Evolutionary conservation across 352 stramenopile species (phyloP).

Genomic region (Phytophthora pisi): DNA sequence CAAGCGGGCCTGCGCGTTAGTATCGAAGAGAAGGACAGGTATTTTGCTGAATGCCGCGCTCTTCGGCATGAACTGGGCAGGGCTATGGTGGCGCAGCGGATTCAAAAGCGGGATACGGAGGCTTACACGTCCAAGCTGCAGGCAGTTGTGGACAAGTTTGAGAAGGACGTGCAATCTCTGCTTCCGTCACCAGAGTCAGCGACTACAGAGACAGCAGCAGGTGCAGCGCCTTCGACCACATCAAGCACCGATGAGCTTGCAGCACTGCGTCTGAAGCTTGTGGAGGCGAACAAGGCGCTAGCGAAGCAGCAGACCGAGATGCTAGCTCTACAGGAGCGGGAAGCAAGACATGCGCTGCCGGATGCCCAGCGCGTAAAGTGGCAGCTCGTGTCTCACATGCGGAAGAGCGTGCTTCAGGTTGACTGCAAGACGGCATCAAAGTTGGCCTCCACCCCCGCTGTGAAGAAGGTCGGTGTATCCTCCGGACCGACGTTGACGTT

Average conservation of each 20-base stretch:
- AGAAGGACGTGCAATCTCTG: conserved; percentile 57
- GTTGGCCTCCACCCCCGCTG: conserved; percentile 4
- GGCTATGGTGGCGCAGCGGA: conserved; percentile 51
- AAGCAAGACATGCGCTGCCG: conserved; percentile 62
- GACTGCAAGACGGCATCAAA: conserved; percentile 52
- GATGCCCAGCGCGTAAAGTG: conserved; percentile 71
- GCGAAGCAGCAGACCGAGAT: conserved; percentile 70
- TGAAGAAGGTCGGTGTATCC: conserved; percentile 22
- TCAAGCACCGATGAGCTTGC: conserved; percentile 54
- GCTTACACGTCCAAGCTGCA: conserved; percentile 55
- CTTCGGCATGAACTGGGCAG: conserved; percentile 68
- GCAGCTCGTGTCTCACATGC: conserved; percentile 64
- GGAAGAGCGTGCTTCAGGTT: conserved; percentile 67
- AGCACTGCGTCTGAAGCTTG: conserved; percentile 61
- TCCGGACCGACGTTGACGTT: conserved; percentile 35
- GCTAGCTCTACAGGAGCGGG: conserved; percentile 65
- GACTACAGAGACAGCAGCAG: conserved; percentile 5
- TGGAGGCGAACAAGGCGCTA: conserved; percentile 70
- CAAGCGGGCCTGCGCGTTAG: conserved; percentile 48
- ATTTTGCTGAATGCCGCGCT: conserved; percentile 68
- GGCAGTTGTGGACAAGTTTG: conserved; percentile 60
- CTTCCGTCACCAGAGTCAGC: conserved; percentile 25
- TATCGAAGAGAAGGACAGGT: conserved; percentile 69
- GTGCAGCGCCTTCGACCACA: conserved; percentile 7
- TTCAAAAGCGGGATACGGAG: conserved; percentile 47